Evolutionary conservation across 1,139 yeast genomes (phyloP).

Genomic region (Yamadazyma pseudoaaseri): DNA sequence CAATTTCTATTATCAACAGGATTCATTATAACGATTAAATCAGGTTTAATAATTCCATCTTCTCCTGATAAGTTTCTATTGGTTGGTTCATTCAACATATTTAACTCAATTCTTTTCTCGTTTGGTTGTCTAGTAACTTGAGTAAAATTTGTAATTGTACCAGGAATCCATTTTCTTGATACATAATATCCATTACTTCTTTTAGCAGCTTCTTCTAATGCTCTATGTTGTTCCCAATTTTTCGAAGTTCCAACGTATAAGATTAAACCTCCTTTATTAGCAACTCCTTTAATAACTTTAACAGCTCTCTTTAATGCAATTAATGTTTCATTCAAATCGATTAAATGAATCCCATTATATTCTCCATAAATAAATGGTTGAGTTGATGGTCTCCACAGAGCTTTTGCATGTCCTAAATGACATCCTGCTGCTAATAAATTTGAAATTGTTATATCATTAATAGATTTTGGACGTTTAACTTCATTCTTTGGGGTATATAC

Average conservation of each 20-base stretch:
- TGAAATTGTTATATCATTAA: slow-evolving; percentile 60
- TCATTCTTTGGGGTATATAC: slow-evolving; percentile 73
- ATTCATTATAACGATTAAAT: slow-evolving; percentile 79
- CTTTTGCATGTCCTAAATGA: slow-evolving; percentile 86
- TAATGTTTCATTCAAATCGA: slow-evolving; percentile 83
- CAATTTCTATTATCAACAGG: slow-evolving; percentile 87
- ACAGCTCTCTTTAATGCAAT: slow-evolving; percentile 75
- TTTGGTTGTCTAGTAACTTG: slow-evolving; percentile 71
- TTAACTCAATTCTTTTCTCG: slow-evolving; percentile 48
- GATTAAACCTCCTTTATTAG: slow-evolving; percentile 81
- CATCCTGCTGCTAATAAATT: slow-evolving; percentile 88
- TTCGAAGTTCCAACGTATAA: slow-evolving; percentile 82
- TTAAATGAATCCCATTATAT: slow-evolving; percentile 84
- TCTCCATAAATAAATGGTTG: slow-evolving; percentile 87
- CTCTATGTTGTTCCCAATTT: slow-evolving; percentile 64
- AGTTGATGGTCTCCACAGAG: slow-evolving; percentile 78
- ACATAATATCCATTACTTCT: slow-evolving; percentile 81
- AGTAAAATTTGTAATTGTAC: slow-evolving; percentile 83
- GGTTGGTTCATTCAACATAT: slow-evolving; percentile 48
- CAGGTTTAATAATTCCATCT: slow-evolving; percentile 69
- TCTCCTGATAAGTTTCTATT: slow-evolving; percentile 51
- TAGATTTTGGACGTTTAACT: slow-evolving; percentile 54
- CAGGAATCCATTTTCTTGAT: slow-evolving; percentile 89
- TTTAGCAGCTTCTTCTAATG: slow-evolving; percentile 76
- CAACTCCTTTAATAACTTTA: slow-evolving; percentile 74